phyloP scores from a whole-genome alignment of 805 yeast species.

The Jamesozyma gamospora region DNA sequence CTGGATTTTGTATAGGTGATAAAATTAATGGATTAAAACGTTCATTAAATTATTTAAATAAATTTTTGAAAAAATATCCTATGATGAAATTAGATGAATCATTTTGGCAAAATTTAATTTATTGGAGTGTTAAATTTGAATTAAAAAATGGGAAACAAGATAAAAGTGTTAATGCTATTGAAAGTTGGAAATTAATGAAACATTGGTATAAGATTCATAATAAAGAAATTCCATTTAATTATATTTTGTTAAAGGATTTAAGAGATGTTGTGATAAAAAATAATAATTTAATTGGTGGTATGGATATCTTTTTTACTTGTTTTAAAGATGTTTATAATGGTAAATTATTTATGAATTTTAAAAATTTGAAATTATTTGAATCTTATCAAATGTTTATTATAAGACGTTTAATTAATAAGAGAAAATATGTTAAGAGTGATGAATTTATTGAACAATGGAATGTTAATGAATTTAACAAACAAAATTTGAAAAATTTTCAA shows the following conservation, averaged over 20 bases:
- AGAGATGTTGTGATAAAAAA: conserved; percentile 8
- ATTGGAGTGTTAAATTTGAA: conserved; percentile 9
- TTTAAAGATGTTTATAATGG: neutral
- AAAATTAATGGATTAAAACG: conserved; percentile 6
- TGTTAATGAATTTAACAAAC: conserved; percentile 8
- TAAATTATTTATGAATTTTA: neutral
- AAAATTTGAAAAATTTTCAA: conserved; percentile 6
- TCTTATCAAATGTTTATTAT: conserved; percentile 17
- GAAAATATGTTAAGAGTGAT: conserved; percentile 8
- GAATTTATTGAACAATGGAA: conserved; percentile 20
- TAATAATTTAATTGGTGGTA: conserved; percentile 13
- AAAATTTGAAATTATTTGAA: conserved; percentile 8
- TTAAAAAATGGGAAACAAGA: neutral
- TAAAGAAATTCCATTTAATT: conserved; percentile 12
- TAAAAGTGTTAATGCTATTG: neutral
- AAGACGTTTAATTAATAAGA: conserved; percentile 10
- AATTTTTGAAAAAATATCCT: conserved; percentile 15
- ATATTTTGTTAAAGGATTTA: conserved; percentile 11
- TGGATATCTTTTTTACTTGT: conserved; percentile 8
- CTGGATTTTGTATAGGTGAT: conserved; percentile 13
- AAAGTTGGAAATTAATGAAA: conserved; percentile 17
- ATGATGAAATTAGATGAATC: conserved; percentile 10
- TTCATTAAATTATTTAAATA: conserved; percentile 12
- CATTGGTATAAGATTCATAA: conserved; percentile 13
- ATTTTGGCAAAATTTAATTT: conserved; percentile 21